Percentiles rank a stretch among this genome's conserved stretches.
phyloP scores from a whole-genome alignment of 345 rosid genomes.

The Hevea brasiliensis region DNA sequence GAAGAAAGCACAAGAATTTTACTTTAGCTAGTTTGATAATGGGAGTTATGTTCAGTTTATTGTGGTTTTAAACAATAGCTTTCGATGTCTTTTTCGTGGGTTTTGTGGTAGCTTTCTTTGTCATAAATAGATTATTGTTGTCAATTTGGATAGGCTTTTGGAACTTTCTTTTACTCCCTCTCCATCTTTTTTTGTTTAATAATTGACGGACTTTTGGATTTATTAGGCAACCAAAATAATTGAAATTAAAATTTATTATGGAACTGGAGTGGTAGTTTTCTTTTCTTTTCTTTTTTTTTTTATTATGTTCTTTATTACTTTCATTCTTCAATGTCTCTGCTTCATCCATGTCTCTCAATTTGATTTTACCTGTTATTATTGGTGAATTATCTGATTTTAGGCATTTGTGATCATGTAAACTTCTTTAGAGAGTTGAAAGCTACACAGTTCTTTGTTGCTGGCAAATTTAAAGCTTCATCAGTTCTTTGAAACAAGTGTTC shows the following conservation, averaged over 20 bases:
- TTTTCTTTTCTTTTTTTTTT: slow-evolving; percentile 9
- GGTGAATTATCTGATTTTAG: background rate
- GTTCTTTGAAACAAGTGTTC: background rate
- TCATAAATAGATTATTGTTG: no score
- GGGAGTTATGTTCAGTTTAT: background rate
- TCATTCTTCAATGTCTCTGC: background rate
- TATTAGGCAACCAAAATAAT: no score
- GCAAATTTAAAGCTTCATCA: no score
- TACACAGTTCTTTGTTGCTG: no score
- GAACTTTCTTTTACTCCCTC: no score
- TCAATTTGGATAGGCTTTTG: no score
- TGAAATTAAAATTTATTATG: no score
- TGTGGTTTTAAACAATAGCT: background rate
- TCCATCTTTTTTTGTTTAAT: no score
- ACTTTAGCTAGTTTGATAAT: background rate
- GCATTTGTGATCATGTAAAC: background rate
- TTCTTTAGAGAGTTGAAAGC: background rate
- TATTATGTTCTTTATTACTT: slow-evolving; percentile 2
- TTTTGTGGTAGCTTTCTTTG: background rate
- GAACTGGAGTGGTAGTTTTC: background rate
- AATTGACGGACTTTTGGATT: no score
- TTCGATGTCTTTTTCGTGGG: background rate
- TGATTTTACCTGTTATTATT: background rate
- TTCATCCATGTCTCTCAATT: background rate
- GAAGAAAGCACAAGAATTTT: background rate